These are phyloP conservation scores for Candida sanyaensis DNA, from an alignment of 1,139 yeast species.

Conservation along the genomic window DNA sequence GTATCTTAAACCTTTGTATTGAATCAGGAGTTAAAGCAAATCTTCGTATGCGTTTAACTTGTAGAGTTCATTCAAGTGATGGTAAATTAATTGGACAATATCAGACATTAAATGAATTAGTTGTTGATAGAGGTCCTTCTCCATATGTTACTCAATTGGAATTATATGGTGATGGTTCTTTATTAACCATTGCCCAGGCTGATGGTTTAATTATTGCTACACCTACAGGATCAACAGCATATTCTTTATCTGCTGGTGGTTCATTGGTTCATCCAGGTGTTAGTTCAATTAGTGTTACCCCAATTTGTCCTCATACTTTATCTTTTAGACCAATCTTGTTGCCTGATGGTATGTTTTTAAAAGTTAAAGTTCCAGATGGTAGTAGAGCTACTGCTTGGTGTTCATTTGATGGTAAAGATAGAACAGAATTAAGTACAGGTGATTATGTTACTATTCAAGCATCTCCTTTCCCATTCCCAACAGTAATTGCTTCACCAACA, in stretches of 20 bases:
- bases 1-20: constrained; percentile 54
- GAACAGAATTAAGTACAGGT: constrained; percentile 71
- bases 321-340: constrained; percentile 84
- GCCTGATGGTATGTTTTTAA: constrained; percentile 83
- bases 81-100: constrained; percentile 68
- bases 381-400: constrained; percentile 88
- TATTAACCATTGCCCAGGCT: constrained; percentile 85
- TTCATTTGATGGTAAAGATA: constrained; percentile 80
- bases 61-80: constrained; percentile 59
- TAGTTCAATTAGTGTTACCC: constrained; percentile 85
- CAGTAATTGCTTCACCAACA: constrained; percentile 71
- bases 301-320: constrained; percentile 89
- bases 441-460: constrained; percentile 79
- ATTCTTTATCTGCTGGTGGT: constrained; percentile 89
- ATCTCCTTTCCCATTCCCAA: constrained; percentile 83
- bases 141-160: constrained; percentile 86
- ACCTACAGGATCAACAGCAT: constrained; percentile 93
- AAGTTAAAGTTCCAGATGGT: constrained; percentile 68
- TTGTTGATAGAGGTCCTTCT: constrained; percentile 85
- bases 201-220: constrained; percentile 89
- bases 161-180: constrained; percentile 76
- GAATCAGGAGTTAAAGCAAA: constrained; percentile 76
- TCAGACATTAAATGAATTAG: constrained; percentile 81
- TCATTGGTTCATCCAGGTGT: constrained; percentile 88
- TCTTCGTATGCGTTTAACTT: constrained; percentile 78